Conservation (phyloP, 768 basidiomycete genomes). For the Russula virescens region DNA sequence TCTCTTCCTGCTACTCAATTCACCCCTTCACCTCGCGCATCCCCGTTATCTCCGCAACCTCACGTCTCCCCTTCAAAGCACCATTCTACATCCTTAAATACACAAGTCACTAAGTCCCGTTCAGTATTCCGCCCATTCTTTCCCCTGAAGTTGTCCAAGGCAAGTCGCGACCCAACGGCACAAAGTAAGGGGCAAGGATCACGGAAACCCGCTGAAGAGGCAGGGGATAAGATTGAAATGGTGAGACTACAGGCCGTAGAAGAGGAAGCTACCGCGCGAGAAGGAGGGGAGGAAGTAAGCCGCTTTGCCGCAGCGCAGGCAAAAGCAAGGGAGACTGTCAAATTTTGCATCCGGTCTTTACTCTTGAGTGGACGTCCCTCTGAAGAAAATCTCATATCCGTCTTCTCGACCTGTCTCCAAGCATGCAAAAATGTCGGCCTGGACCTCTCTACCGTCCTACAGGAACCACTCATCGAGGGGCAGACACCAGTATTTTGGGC, state of each 20-base stretch:
- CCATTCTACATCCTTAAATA: background rate
- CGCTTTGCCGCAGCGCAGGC: background rate
- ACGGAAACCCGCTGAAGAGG: background rate
- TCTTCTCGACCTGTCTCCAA: slow-evolving; percentile 56
- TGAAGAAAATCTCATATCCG: slow-evolving; percentile 30
- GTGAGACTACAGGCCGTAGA: background rate
- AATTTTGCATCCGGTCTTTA: slow-evolving; percentile 27
- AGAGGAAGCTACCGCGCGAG: background rate
- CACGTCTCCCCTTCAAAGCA: background rate
- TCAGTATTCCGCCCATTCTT: slow-evolving; percentile 9
- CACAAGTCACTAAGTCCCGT: background rate
- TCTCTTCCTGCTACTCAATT: background rate
- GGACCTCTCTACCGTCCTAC: slow-evolving; percentile 49
- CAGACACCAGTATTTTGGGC: slow-evolving; percentile 72
- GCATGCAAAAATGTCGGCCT: slow-evolving; percentile 47
- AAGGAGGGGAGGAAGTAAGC: background rate
- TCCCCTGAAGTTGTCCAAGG: background rate
- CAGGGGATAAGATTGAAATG: background rate
- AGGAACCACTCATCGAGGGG: slow-evolving; percentile 55
- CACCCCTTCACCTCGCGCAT: background rate
- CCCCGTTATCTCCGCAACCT: background rate
- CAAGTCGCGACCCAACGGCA: background rate
- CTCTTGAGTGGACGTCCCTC: slow-evolving; percentile 33
- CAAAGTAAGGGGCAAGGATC: background rate
- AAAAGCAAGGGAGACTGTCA: background rate